Evolutionary conservation across 257 asterid genomes (phyloP), one percentile per base, ranked within the genome.

Genomic region (Nicotiana sylvestris): DNA sequence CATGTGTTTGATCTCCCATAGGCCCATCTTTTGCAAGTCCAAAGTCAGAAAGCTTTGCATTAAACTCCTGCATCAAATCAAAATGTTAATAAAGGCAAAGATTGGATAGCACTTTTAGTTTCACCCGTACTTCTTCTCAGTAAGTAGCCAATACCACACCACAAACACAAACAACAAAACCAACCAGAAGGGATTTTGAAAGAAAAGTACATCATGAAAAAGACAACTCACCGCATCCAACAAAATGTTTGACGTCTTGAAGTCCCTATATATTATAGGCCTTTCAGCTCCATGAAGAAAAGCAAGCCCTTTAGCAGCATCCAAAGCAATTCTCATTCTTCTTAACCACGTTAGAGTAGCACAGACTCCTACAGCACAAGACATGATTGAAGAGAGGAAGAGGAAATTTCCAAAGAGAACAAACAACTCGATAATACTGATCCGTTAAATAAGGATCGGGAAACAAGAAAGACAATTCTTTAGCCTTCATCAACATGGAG

Each of bases 11-110:
- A 87, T 96, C 98, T 69, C 99, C 99, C 66, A 93, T 90, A 27
- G 99, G 99, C 58, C 99, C 99, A 51, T 93, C 95, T 88, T 97
- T 90, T 30, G 98, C 98, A 81, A 96, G 89, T 83, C 99, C 99
- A 46, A 94, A 96, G 86, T 96, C 98, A 18, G 99, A 94, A 76
- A 96, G 97, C 88, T 94, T 96, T 32, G 99, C 99, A 8, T 92
- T 96, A 69, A 96, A 94, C 78, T 94, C 97, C 99, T 96, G 92
- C 83, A 81, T 76, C 80, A 29, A 29, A 29, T 29, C 30, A 77
- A 82, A 76, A 13, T 43, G 68, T 53, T 58, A 43, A 35, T 6
- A 49, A 33, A 43, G 82, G 56, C 51, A 56, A 76, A 80, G 53
- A 67, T 7, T 6, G 17, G 29, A 85, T 10, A 84, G 77, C 4